Conservation (phyloP, 2,329 filamentous ascomycete genomes). For the Alternaria longipes region DNA sequence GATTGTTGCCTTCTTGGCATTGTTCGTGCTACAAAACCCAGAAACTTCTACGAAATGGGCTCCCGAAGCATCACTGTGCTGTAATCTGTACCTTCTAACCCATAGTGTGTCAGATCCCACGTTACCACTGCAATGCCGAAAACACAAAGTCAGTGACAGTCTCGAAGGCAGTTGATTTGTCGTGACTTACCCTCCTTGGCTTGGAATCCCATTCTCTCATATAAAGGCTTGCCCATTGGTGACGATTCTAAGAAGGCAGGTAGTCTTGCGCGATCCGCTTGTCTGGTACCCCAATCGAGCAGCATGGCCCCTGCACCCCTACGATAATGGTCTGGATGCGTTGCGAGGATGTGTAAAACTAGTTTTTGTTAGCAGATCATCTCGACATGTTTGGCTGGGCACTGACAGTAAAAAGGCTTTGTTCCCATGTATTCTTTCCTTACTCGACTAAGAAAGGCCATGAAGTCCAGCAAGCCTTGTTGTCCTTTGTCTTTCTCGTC, state of each 20-base stretch:
- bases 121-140: constrained; percentile 14
- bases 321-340: constrained; percentile 53
- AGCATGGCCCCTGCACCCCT: constrained; percentile 54
- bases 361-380: background rate
- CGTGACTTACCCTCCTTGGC: constrained; percentile 4
- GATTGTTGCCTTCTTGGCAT: background rate
- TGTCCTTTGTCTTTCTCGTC: constrained; percentile 36
- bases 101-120: constrained; percentile 44
- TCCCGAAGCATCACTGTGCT: constrained; percentile 46
- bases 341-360: constrained; percentile 47
- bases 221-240: constrained; percentile 52
- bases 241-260: constrained; percentile 56
- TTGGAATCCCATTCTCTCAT: constrained; percentile 45
- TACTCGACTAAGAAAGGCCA: constrained; percentile 33
- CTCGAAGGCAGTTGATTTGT: background rate
- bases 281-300: constrained; percentile 51
- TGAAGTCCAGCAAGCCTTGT: constrained; percentile 40
- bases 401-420: constrained; percentile 48
- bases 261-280: constrained; percentile 53
- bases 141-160: background rate
- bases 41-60: constrained; percentile 7
- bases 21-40: background rate
- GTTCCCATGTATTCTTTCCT: constrained; percentile 45
- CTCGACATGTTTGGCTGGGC: background rate
- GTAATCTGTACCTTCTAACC: constrained; percentile 35